These are phyloP conservation scores for Collybia sordida DNA, from an alignment of 768 basidiomycete genomes.

Conservation along the genomic window DNA sequence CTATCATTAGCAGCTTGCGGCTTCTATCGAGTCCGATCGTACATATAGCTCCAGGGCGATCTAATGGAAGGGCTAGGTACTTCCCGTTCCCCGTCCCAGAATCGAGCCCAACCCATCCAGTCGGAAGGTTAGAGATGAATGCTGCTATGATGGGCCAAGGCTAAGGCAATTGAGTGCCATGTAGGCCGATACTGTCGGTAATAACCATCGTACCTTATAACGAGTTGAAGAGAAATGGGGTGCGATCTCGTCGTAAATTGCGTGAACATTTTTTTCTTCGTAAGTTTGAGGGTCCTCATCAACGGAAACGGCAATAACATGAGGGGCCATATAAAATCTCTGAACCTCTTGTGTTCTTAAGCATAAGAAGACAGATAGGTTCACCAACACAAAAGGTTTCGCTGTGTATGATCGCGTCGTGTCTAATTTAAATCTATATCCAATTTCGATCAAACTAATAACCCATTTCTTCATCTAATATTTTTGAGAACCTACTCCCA, in stretches of 20 bases:
- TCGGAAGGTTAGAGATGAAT: conserved; percentile 70
- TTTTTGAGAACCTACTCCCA: conserved; percentile 58
- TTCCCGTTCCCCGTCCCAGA: conserved; percentile 98
- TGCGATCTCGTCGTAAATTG: conserved; percentile 83
- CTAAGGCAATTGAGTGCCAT: conserved; percentile 32
- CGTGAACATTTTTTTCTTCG: conserved; percentile 77
- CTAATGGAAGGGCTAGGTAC: conserved; percentile 78
- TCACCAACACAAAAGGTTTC: background rate
- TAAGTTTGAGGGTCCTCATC: conserved; percentile 55
- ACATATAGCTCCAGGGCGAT: conserved; percentile 58
- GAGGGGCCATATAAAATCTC: conserved; percentile 11
- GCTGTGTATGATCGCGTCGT: background rate
- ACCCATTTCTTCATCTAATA: conserved; percentile 82
- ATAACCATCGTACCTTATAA: conserved; percentile 65
- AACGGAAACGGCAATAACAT: conserved; percentile 39
- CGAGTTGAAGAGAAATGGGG: conserved; percentile 86
- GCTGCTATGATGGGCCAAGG: conserved; percentile 86
- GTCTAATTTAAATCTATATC: background rate
- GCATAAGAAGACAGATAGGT: background rate
- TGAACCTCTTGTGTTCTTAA: conserved; percentile 2
- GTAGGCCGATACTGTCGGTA: conserved; percentile 1
- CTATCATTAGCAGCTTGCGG: conserved; percentile 73
- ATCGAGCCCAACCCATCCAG: conserved; percentile 87
- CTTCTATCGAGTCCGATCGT: conserved; percentile 89
- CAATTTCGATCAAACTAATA: conserved; percentile 33